Evolutionary conservation across 306 rosid genomes (phyloP), one percentile per base, ranked within the genome.

Genomic region (Cicer judaicum): DNA sequence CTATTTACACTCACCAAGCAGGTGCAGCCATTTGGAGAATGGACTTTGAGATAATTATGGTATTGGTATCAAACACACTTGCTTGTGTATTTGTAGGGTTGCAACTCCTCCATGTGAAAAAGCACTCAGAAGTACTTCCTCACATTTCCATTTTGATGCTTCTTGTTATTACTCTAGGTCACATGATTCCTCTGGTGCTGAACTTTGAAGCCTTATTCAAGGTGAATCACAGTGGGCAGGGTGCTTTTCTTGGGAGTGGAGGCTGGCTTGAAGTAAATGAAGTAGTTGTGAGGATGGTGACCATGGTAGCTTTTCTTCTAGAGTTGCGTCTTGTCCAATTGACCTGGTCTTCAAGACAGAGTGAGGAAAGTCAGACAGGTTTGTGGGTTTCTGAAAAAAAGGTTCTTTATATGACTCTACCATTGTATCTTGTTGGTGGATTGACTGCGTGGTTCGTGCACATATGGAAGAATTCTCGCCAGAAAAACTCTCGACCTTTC

Each of bases 221-320:
- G 72, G 83, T 68, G 49, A 84, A 79, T 38, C 91, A 47, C 10
- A 85, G 75, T 56, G 80, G 52, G 81, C 87, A 83, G 79, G 84
- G 43, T 67, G 54, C 74, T 70, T 89, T 94, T 80, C 81, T 90
- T 56, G 85, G 91, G 73, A 85, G 85, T 54, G 90, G 86, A 8
- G 96, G 88, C 52, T 94, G 98, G 98, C 89, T 94, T 73, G 83
- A 88, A 85, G 91, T 89, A 66, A 91, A 91, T 80, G 89, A 87
- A 86, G 94, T 91, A 72, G 73, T 87, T 10, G 87, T 90, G 74
- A 85, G 97, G 84, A 72, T 91, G 67, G 92, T 94, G 72, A 85
- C 90, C 50, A 82, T 94, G 97, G 77, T 89, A 69, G 89, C 91
- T 70, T 90, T 94, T 81, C 92, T 94, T 78, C 81, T 94, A 66